Evolutionary conservation across 2,329 filamentous ascomycete genomes (phyloP).

Genomic region (Cordyceps pruinosa): DNA sequence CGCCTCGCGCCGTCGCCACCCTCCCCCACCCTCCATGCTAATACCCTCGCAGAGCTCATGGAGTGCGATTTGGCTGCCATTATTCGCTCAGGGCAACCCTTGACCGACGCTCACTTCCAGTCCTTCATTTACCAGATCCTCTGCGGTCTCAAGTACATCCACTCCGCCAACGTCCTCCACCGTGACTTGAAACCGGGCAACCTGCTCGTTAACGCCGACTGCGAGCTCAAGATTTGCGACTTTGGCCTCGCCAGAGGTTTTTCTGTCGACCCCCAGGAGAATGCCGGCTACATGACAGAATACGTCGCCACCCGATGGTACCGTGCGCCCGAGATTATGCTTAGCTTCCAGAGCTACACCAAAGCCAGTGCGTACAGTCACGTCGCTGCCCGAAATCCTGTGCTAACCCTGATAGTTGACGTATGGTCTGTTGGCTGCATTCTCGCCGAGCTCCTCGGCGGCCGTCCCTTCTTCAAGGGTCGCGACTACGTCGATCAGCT

Average conservation of each 20-base stretch:
- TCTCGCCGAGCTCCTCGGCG: slow-evolving; percentile 88
- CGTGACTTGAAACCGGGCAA: slow-evolving; percentile 97
- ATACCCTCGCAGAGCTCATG: slow-evolving; percentile 73
- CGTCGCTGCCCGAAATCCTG: not conserved
- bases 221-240: slow-evolving; percentile 98
- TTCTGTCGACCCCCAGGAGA: slow-evolving; percentile 94
- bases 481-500: slow-evolving; percentile 98
- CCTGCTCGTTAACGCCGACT: slow-evolving; percentile 95
- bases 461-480: slow-evolving; percentile 97
- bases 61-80: slow-evolving; percentile 97
- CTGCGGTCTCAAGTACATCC: slow-evolving; percentile 97
- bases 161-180: slow-evolving; percentile 96
- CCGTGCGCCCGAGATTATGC: slow-evolving; percentile 93
- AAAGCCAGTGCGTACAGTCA: slow-evolving; percentile 81
- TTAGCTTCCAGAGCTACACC: slow-evolving; percentile 99
- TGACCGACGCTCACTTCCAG: slow-evolving; percentile 98
- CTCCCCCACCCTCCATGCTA: not conserved
- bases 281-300: slow-evolving; percentile 99
- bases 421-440: slow-evolving; percentile 99
- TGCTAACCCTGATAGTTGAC: slow-evolving; percentile 59
- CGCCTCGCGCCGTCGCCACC: not conserved
- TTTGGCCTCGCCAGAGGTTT: slow-evolving; percentile 95
- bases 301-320: slow-evolving; percentile 98
- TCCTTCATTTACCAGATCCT: slow-evolving; percentile 99
- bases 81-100: slow-evolving; percentile 90